A percentile compares a stretch with the other conserved stretches of the same genome.
These are phyloP conservation scores for Eimeria tenella DNA, from an alignment of 169 alveolate genomes.

Conservation along the genomic window DNA sequence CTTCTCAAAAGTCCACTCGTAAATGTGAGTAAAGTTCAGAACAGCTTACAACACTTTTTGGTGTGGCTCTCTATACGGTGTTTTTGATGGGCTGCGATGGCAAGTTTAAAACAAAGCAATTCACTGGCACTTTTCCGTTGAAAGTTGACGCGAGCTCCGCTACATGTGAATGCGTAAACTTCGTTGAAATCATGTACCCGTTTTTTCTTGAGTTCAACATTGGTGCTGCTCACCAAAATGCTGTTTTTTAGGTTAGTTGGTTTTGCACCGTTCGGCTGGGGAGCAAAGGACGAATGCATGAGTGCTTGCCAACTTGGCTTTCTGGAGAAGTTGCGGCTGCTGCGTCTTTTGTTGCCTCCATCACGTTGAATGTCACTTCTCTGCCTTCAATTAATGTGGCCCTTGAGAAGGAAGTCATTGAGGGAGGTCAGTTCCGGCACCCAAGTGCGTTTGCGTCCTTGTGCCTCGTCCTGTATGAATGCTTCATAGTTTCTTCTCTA, in stretches of 20 bases:
- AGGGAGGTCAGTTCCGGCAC: conserved; percentile 28
- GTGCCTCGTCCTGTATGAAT: too few relatives aligned
- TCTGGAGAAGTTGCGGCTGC: conserved; percentile 45
- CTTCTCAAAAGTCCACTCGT: background rate
- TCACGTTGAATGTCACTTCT: conserved; percentile 6
- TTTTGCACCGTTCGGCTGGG: conserved; percentile 20
- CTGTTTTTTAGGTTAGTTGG: conserved; percentile 37
- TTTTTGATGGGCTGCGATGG: background rate
- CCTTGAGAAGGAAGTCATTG: conserved; percentile 51
- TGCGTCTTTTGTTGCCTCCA: conserved; percentile 16
- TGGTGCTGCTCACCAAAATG: background rate
- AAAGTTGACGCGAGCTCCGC: too few relatives aligned
- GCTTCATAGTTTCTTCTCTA: too few relatives aligned
- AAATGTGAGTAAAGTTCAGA: conserved; percentile 14
- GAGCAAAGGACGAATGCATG: background rate
- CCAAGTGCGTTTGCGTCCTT: background rate
- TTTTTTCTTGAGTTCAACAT: too few relatives aligned
- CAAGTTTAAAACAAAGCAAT: background rate
- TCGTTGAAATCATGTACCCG: background rate
- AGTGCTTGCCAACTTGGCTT: background rate
- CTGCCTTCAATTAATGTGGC: conserved; percentile 10
- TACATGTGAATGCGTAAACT: background rate
- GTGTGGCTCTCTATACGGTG: background rate
- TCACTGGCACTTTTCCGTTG: background rate
- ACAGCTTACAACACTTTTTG: background rate